Percentiles rank a stretch among this genome's conserved stretches.
Evolutionary conservation across 306 rosid species (phyloP).

Genomic region (Urtica urens): DNA sequence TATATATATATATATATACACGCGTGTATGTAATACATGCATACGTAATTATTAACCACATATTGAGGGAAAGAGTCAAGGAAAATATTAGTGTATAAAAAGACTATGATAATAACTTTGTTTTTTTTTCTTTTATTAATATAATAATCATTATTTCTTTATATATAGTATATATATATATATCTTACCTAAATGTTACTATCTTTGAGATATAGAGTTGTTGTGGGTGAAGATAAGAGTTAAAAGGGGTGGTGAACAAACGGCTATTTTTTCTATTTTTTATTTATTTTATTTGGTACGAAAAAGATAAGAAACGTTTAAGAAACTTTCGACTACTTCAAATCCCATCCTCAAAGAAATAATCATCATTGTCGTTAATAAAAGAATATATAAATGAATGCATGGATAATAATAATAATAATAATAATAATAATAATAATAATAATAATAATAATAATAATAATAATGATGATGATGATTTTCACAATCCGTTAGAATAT

Average conservation of each 20-base stretch:
- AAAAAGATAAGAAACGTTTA: background rate
- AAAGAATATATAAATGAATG: background rate
- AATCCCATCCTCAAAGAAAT: background rate
- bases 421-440: background rate
- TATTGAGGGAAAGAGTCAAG: background rate
- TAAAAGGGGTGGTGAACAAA: constrained; percentile 7
- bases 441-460: background rate
- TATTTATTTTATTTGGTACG: constrained; percentile 1
- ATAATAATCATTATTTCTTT: background rate
- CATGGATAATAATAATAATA: background rate
- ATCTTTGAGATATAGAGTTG: background rate
- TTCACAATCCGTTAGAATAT: constrained; percentile 35
- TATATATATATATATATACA: no score
- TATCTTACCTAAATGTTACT: background rate
- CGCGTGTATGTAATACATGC: no score
- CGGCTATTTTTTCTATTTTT: no score
- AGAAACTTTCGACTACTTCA: background rate
- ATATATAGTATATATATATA: no score
- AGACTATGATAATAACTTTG: background rate
- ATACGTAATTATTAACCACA: no score
- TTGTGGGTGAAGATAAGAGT: constrained; percentile 15
- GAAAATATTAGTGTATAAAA: constrained; percentile 4
- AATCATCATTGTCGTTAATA: no score
- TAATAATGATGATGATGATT: background rate
- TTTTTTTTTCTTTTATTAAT: background rate